Conservation (phyloP, 331 rosid species). For the Erythrophleum ivorense region DNA sequence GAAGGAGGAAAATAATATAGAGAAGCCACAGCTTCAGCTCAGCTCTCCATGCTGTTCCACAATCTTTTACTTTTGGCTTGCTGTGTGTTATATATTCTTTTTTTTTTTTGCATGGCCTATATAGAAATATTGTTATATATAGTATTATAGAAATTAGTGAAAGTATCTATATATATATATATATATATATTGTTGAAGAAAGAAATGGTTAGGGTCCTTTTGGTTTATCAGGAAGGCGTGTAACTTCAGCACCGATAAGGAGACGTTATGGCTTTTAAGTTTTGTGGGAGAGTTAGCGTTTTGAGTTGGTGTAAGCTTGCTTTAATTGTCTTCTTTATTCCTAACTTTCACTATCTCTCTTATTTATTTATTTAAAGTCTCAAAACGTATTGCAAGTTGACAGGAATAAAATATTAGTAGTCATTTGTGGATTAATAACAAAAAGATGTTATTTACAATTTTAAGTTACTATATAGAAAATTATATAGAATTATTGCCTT, state of each 20-base stretch:
- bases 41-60: neutral
- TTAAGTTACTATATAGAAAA: no score
- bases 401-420: neutral
- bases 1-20: neutral
- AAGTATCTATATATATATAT: neutral
- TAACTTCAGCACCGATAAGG: constrained; percentile 7
- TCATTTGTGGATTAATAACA: no score
- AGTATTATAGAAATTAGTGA: no score
- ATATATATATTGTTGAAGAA: neutral
- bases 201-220: constrained; percentile 18
- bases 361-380: neutral
- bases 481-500: no score
- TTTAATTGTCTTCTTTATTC: no score
- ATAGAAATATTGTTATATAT: no score
- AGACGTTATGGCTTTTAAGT: constrained; percentile 21
- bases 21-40: neutral
- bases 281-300: constrained; percentile 1
- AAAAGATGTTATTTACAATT: neutral
- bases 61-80: no score
- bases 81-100: no score
- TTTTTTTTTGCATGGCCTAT: no score
- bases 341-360: neutral
- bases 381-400: neutral
- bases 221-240: constrained; percentile 30
- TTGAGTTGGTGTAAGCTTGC: neutral